These are phyloP conservation scores for Pecoramyces ruminantium DNA, from an alignment of 192 early-diverging fungal genomes.

Conservation along the genomic window DNA sequence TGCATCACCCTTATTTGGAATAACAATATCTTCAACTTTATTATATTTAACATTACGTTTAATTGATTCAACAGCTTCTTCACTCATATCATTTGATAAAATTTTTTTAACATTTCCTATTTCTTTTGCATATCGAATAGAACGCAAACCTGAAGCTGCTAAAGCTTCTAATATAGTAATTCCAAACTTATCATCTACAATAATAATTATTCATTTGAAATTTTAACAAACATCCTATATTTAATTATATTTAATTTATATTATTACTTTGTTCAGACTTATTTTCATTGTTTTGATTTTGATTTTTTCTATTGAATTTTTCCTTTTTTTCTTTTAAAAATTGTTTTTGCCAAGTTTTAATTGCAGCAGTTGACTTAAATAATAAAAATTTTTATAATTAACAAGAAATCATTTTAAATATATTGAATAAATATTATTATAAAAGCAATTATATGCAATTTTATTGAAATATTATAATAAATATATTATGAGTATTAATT, in stretches of 20 bases:
- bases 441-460: too few species aligned
- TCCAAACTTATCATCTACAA: conserved; percentile 19
- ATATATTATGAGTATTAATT: too few species aligned
- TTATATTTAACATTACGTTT: conserved; percentile 72
- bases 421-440: too few species aligned
- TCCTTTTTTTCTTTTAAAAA: conserved; percentile 41
- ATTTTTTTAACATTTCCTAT: conserved; percentile 54
- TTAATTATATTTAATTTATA: too few species aligned
- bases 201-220: conserved; percentile 7
- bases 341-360: conserved; percentile 78
- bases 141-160: conserved; percentile 82
- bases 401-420: too few species aligned
- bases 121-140: conserved; percentile 93
- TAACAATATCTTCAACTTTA: conserved; percentile 52
- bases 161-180: conserved; percentile 70
- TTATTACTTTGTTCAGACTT: conserved; percentile 1
- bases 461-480: too few species aligned
- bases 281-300: not conserved
- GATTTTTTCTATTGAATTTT: conserved; percentile 16
- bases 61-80: conserved; percentile 81
- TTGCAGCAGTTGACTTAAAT: conserved; percentile 72
- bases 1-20: conserved; percentile 72
- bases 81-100: conserved; percentile 78
- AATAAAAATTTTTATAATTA: too few species aligned
- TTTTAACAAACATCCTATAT: too few species aligned